phyloP scores from a whole-genome alignment of 805 yeast species.

The Pichia kluyveri region DNA sequence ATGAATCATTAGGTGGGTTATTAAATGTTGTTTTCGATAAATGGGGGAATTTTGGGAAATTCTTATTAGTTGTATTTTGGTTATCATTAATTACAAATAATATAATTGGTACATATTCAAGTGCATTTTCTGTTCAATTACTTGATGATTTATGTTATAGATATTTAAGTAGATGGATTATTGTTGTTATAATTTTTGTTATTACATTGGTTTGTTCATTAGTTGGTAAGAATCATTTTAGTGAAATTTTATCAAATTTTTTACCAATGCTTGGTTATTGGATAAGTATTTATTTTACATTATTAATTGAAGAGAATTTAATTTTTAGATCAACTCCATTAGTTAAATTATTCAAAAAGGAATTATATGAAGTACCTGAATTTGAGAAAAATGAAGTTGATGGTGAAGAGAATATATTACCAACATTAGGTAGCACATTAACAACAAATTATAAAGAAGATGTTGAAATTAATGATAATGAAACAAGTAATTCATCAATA shows the following conservation, averaged over 20 bases:
- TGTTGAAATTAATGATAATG: too few relatives aligned
- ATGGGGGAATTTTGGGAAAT: slow-evolving; percentile 75
- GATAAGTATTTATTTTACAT: slow-evolving; percentile 72
- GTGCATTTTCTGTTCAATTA: slow-evolving; percentile 71
- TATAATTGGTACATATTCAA: slow-evolving; percentile 71
- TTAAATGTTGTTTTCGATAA: slow-evolving; percentile 52
- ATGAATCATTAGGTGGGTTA: slow-evolving; percentile 69
- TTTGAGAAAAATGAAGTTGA: too few relatives aligned
- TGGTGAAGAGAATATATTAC: not conserved
- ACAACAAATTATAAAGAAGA: not conserved
- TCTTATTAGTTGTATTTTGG: slow-evolving; percentile 59
- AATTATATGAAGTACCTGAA: slow-evolving; percentile 21
- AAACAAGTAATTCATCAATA: too few relatives aligned
- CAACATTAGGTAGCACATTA: not conserved
- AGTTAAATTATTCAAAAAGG: slow-evolving; percentile 32
- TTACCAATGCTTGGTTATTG: slow-evolving; percentile 90
- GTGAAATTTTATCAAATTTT: slow-evolving; percentile 68
- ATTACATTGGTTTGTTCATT: slow-evolving; percentile 63
- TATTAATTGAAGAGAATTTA: slow-evolving; percentile 62
- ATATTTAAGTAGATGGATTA: slow-evolving; percentile 67
- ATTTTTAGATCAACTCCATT: slow-evolving; percentile 51
- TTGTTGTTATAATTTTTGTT: slow-evolving; percentile 56
- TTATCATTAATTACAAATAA: slow-evolving; percentile 75
- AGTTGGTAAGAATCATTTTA: slow-evolving; percentile 66
- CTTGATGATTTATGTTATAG: slow-evolving; percentile 41